Evolutionary conservation across 2,329 filamentous ascomycete genomes (phyloP).

Genomic region (Westerdykella aurantiaca): DNA sequence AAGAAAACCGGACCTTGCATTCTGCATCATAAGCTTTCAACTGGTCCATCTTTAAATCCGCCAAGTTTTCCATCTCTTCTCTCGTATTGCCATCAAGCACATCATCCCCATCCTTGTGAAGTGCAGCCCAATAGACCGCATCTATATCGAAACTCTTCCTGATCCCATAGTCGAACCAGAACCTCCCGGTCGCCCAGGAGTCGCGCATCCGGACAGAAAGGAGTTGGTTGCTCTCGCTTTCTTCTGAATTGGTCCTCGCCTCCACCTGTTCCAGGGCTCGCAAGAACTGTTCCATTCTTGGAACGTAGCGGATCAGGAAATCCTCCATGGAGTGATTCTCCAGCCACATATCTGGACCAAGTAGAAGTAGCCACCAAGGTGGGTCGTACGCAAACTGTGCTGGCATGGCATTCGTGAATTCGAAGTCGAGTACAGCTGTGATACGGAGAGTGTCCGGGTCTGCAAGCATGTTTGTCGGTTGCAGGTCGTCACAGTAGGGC

Average conservation of each 20-base stretch:
- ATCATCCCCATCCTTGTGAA: slow-evolving; percentile 9
- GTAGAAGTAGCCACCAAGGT: slow-evolving; percentile 40
- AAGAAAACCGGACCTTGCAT: slow-evolving; percentile 1
- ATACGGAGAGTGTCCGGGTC: slow-evolving; percentile 34
- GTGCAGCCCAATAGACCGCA: slow-evolving; percentile 27
- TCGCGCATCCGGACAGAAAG: slow-evolving; percentile 32
- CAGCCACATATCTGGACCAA: slow-evolving; percentile 20
- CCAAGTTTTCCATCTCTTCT: slow-evolving; percentile 7
- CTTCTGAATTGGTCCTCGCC: slow-evolving; percentile 11
- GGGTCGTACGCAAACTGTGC: slow-evolving; percentile 36
- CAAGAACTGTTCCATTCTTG: slow-evolving; percentile 37
- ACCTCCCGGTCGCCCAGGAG: slow-evolving; percentile 31
- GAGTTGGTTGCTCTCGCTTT: background rate
- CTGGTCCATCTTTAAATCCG: slow-evolving; percentile 11
- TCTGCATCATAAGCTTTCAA: slow-evolving; percentile 10
- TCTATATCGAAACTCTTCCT: slow-evolving; percentile 37
- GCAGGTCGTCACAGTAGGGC: slow-evolving; percentile 39
- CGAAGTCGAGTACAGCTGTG: slow-evolving; percentile 37
- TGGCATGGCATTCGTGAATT: slow-evolving; percentile 42
- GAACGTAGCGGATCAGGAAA: slow-evolving; percentile 24
- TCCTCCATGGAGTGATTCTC: slow-evolving; percentile 15
- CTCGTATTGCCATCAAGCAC: slow-evolving; percentile 3
- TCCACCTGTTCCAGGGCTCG: slow-evolving; percentile 28
- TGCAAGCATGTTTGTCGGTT: slow-evolving; percentile 37
- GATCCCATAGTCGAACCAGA: slow-evolving; percentile 38